phyloP scores from a whole-genome alignment of 2,329 filamentous ascomycete species.

The Aspergillus thermomutatus region DNA sequence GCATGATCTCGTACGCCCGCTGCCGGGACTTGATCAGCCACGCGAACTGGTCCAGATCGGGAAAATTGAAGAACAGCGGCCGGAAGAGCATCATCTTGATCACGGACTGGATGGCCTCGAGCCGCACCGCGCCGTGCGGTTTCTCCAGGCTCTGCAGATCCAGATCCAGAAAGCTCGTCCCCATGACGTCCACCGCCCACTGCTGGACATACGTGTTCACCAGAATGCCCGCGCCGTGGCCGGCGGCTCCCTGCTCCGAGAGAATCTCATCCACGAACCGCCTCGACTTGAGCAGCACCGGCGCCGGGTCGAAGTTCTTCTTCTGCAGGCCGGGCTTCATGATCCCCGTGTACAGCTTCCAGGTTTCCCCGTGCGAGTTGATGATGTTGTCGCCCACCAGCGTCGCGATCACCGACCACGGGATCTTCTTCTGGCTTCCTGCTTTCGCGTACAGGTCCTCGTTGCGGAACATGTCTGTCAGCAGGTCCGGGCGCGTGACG shows the following conservation, averaged over 20 bases:
- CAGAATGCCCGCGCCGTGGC: slow-evolving; percentile 8
- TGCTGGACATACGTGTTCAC: slow-evolving; percentile 23
- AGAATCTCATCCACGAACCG: slow-evolving; percentile 23
- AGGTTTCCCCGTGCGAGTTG: slow-evolving; percentile 2
- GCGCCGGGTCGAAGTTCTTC: slow-evolving; percentile 19
- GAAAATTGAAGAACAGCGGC: slow-evolving; percentile 26
- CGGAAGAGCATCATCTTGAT: slow-evolving; percentile 26
- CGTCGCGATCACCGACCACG: slow-evolving; percentile 36
- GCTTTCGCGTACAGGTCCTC: slow-evolving; percentile 34
- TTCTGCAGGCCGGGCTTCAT: slow-evolving; percentile 7
- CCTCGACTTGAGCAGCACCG: slow-evolving; percentile 21
- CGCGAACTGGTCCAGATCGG: slow-evolving; percentile 22
- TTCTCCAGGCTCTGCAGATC: slow-evolving; percentile 21
- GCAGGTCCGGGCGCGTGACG: slow-evolving; percentile 43
- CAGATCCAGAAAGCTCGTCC: slow-evolving; percentile 23
- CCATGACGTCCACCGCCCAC: slow-evolving; percentile 27
- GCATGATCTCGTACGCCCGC: slow-evolving; percentile 20
- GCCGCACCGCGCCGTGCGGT: slow-evolving; percentile 14
- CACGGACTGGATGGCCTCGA: slow-evolving; percentile 23
- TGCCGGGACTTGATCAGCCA: slow-evolving; percentile 19
- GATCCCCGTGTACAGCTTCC: slow-evolving; percentile 1
- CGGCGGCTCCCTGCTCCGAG: slow-evolving; percentile 11
- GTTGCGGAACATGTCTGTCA: slow-evolving; percentile 39
- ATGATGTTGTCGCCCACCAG: slow-evolving; percentile 24
- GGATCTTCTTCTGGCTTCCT: slow-evolving; percentile 44